Percentiles rank a stretch among this genome's conserved stretches.
These are phyloP conservation scores for Saccharomyces hybrid DNA, from an alignment of 1,139 yeast genomes.

Conservation along the genomic window DNA sequence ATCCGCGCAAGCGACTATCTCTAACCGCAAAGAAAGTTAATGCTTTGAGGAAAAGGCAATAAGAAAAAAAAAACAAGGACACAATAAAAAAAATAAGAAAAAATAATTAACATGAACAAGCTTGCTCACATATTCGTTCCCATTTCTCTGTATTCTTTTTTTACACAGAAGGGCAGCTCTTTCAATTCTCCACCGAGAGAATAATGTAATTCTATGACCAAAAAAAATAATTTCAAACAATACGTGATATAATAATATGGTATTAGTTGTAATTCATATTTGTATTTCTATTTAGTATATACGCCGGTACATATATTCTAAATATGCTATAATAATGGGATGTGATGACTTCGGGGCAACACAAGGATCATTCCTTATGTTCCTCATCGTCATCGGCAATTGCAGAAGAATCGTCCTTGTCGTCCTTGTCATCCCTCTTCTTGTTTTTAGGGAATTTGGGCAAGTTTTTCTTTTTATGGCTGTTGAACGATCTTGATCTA, in stretches of 20 bases:
- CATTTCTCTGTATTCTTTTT: neutral
- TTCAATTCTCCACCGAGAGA: too few relatives aligned
- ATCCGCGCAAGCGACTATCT: slow-evolving; percentile 30
- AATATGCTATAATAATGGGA: neutral
- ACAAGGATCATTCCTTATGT: neutral
- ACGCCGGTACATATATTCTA: slow-evolving; percentile 43
- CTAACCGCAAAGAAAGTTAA: slow-evolving; percentile 34
- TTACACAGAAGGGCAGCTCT: too few relatives aligned
- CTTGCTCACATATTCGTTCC: neutral
- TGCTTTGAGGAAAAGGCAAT: neutral
- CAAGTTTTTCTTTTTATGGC: slow-evolving; percentile 31
- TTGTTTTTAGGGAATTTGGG: slow-evolving; percentile 19
- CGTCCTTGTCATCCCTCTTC: slow-evolving; percentile 8
- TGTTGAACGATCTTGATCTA: slow-evolving; percentile 32
- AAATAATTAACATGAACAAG: slow-evolving; percentile 19
- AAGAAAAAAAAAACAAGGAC: neutral
- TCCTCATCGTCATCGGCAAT: slow-evolving; percentile 7
- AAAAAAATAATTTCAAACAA: too few relatives aligned
- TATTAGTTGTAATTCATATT: slow-evolving; percentile 10
- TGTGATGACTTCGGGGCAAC: neutral
- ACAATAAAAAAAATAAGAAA: neutral
- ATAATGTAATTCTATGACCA: too few relatives aligned
- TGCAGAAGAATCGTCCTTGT: slow-evolving; percentile 11
- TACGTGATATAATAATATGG: neutral
- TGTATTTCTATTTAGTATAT: slow-evolving; percentile 31